Base-by-base conservation (phyloP, 2,329 filamentous ascomycete genomes). In the Cercospora sesami region DNA sequence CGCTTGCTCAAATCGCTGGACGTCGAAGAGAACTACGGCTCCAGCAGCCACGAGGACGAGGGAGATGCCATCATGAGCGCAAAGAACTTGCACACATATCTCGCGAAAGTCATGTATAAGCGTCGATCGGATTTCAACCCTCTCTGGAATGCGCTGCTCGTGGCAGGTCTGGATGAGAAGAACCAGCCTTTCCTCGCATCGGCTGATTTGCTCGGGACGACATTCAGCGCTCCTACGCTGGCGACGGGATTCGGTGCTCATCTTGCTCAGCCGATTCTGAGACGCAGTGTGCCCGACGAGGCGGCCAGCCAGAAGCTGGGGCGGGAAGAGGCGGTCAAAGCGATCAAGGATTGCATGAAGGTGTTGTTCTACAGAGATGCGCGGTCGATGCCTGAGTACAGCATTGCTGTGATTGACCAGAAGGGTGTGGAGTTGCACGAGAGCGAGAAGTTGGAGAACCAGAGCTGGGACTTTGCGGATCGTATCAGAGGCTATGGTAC, bases 391-490 rank as follows among this genome's bases (percentile, higher is more conserved):
- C 93, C 97, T 82, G 86, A 87, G 74, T 99, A 97, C 84, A 95
- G 92, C 72, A 90, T 98, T 79, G 94, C 94, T 21, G 86, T 98
- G 64, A 86, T 99, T 65, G 91, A 93, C 82, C 92, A 93, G 60
- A 93, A 79, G 61, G 77, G 91, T n/a, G 89, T 98, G 68, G 91
- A 96, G 65, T 79, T 97, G 73, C 90, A 90, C 80, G 89, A 96
- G 81, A 83, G 91, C 75, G 91, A 96, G 85, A 89, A 93, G 86
- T 85, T 99, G 73, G 94, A 98, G 86, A 86, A 90, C 76, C 94
- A 98, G 86, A 97, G 93, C 86, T 98, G 94, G 95, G 93, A 92
- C 62, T 99, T 99, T 84, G 95, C 95, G 26, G 94, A 98, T 79
- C 87, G 90, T 75, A 97, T 99, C 80, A 91, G 89, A 81, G 95